These are phyloP conservation scores for Acanthamoeba divionensis DNA, from an alignment of 208 protist genomes.

Conservation along the genomic window DNA sequence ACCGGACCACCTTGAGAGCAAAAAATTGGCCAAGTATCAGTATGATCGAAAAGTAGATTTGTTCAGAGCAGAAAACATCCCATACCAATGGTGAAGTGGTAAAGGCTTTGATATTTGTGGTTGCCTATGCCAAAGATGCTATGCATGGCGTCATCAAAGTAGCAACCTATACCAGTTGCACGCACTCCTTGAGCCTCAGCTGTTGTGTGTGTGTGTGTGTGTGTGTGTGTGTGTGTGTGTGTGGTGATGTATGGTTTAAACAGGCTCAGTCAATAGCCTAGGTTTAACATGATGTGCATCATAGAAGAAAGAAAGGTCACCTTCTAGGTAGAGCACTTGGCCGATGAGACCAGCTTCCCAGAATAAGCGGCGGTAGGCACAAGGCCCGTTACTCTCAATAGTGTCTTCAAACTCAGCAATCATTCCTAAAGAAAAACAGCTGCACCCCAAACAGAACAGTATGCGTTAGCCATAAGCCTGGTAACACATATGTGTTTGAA, in stretches of 20 bases:
- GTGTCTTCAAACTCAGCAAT: conserved; percentile 13
- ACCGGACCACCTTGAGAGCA: neutral
- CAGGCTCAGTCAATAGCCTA: no score
- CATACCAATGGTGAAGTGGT: conserved; percentile 43
- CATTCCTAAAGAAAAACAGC: conserved; percentile 26
- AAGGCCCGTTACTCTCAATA: neutral
- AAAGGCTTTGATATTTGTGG: neutral
- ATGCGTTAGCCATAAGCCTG: neutral
- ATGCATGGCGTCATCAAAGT: conserved; percentile 3
- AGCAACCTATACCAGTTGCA: conserved; percentile 37
- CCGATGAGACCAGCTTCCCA: conserved; percentile 31
- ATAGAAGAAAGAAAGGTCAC: neutral
- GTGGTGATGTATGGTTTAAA: neutral
- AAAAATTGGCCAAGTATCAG: neutral
- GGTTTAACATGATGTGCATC: neutral
- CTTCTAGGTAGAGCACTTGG: conserved; percentile 49
- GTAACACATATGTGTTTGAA: neutral
- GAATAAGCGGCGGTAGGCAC: conserved; percentile 31
- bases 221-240: neutral
- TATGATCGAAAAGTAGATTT: neutral
- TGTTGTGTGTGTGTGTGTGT: neutral
- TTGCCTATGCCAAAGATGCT: neutral
- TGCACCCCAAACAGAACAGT: neutral
- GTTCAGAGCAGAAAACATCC: neutral
- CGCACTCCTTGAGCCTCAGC: conserved; percentile 16